These are phyloP conservation scores for Penicillium bovifimosum DNA, from an alignment of 495 filamentous ascomycete species.

Conservation along the genomic window DNA sequence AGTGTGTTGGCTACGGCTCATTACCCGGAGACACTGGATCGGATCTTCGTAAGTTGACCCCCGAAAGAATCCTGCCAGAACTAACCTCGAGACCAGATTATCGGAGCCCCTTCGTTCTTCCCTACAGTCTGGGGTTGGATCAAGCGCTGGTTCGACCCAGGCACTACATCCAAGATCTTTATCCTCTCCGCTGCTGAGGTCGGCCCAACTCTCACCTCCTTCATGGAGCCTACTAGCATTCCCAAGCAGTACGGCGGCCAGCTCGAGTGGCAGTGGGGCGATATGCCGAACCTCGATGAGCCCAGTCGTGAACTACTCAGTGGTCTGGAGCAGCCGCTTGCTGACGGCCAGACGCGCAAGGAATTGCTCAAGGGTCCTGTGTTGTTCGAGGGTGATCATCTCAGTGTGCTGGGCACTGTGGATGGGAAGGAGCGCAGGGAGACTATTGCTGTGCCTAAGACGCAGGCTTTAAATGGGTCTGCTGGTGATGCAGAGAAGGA, in stretches of 20 bases:
- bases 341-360: slow-evolving; percentile 27
- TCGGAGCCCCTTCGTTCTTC: slow-evolving; percentile 87
- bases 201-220: slow-evolving; percentile 63
- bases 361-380: slow-evolving; percentile 38
- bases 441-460: slow-evolving; percentile 27
- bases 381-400: slow-evolving; percentile 34
- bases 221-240: slow-evolving; percentile 75
- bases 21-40: slow-evolving; percentile 85
- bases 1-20: slow-evolving; percentile 81
- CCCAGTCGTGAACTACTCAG: slow-evolving; percentile 44
- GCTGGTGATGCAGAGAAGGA: not conserved
- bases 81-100: slow-evolving; percentile 50
- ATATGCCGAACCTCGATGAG: slow-evolving; percentile 65
- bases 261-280: slow-evolving; percentile 73
- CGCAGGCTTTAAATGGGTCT: not conserved
- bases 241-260: slow-evolving; percentile 81
- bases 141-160: slow-evolving; percentile 93
- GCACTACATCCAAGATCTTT: slow-evolving; percentile 89
- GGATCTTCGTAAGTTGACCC: slow-evolving; percentile 62
- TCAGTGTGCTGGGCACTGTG: slow-evolving; percentile 38
- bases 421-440: slow-evolving; percentile 35
- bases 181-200: slow-evolving; percentile 69
- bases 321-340: slow-evolving; percentile 27
- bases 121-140: slow-evolving; percentile 93
- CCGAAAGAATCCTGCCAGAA: not conserved